phyloP scores from a whole-genome alignment of 768 basidiomycete genomes.

The Candolleomyces aberdarensis region DNA sequence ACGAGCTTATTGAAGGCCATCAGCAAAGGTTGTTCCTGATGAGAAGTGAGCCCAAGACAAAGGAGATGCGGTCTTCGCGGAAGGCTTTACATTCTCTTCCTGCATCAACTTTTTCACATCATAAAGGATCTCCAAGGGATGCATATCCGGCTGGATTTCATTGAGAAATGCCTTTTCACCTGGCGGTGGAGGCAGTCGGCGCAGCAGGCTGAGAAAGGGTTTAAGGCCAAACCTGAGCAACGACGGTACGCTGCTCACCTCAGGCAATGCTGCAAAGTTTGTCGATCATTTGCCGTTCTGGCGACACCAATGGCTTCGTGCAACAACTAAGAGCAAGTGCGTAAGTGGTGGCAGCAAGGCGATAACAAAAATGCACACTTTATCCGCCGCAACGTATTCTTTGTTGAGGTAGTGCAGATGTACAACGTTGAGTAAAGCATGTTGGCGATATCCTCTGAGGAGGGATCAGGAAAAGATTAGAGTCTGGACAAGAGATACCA shows the following conservation, averaged over 20 bases:
- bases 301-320: conserved; percentile 78
- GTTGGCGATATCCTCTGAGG: conserved; percentile 71
- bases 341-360: too few species aligned
- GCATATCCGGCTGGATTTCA: conserved; percentile 71
- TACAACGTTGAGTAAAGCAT: conserved; percentile 74
- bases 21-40: conserved; percentile 66
- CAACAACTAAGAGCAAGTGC: conserved; percentile 46
- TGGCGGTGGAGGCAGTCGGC: conserved; percentile 61
- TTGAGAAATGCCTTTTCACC: conserved; percentile 54
- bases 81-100: conserved; percentile 51
- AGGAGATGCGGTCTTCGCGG: background rate
- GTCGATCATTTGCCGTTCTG: conserved; percentile 65
- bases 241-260: conserved; percentile 39
- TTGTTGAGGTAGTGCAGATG: conserved; percentile 72
- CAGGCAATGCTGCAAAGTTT: conserved; percentile 76
- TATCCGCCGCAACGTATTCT: conserved; percentile 65
- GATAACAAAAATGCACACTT: conserved; percentile 37
- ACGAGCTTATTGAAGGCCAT: conserved; percentile 66
- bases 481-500: conserved; percentile 23
- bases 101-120: conserved; percentile 77
- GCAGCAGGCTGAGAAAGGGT: conserved; percentile 50
- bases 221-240: conserved; percentile 1
- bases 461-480: background rate
- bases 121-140: conserved; percentile 72
- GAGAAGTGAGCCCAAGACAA: background rate